Percentiles rank a stretch among this genome's conserved stretches.
These are phyloP conservation scores for Catharanthus roseus DNA, from an alignment of 257 asterid genomes.

Conservation along the genomic window DNA sequence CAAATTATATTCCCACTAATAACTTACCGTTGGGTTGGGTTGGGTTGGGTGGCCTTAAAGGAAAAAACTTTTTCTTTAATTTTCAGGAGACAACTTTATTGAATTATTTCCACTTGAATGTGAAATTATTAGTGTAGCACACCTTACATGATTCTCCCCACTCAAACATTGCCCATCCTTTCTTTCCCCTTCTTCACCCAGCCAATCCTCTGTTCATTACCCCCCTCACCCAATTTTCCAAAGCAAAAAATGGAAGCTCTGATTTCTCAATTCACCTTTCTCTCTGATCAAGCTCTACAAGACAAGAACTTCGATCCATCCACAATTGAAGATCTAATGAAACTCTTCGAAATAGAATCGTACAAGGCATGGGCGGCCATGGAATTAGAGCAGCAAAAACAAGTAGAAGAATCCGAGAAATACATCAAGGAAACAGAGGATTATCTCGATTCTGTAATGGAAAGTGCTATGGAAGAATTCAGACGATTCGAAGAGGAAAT, in stretches of 20 bases:
- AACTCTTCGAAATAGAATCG: constrained; percentile 73
- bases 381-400: constrained; percentile 49
- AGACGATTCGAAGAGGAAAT: constrained; percentile 72
- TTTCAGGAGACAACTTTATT: not conserved
- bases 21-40: not conserved
- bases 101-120: not conserved
- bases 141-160: constrained; percentile 17
- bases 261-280: constrained; percentile 52
- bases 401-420: constrained; percentile 34
- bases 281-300: constrained; percentile 53
- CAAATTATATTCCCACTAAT: not conserved
- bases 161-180: not conserved
- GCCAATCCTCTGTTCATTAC: not conserved
- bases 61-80: not conserved
- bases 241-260: constrained; percentile 63
- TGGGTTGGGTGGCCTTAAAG: no score
- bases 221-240: not conserved
- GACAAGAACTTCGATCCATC: constrained; percentile 75
- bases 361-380: constrained; percentile 88
- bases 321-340: constrained; percentile 65
- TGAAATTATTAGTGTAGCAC: not conserved
- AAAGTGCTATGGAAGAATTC: constrained; percentile 84
- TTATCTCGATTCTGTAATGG: constrained; percentile 68
- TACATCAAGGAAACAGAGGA: constrained; percentile 47
- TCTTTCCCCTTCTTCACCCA: not conserved